Base-by-base conservation (phyloP, 208 protist genomes). In the Wallacemonas sp. region DNA sequence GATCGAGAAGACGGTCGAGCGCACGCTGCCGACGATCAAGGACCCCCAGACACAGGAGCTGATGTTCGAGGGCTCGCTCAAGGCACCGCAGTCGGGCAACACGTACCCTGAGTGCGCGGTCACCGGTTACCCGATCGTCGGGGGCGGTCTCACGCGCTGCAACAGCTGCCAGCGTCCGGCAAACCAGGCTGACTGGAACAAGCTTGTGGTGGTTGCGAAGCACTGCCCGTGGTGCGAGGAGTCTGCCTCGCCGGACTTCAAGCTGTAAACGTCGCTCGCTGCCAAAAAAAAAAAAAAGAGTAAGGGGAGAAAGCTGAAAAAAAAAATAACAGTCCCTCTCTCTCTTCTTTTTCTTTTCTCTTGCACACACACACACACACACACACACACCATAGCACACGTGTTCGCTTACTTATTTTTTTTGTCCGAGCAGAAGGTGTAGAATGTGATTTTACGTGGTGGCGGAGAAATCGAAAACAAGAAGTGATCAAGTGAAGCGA, bases 101-200 rank as follows among this genome's bases (percentile, higher is more conserved):
- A 71, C 69, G 18, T 95, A 85, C 74, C 85, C 89, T 3, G 74
- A 89, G 57, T 98, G 96, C 57, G 89, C 93, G 12, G 82, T 97
- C 23, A 95, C 88, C 8, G 94, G 95, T 12, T 97, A 96, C 68
- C 91, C 93, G 3, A 81, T 97, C 48, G 54, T 96, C 2, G 75
- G 75, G 31, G 84, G 77, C 18, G 86, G 77, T 1, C 52, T 97
- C 2, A 82, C 87, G 23, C 70, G 74, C 44, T 97, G 93, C 54
- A 57, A 61, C 8, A 67, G 68, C 18, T 97, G 93, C 74, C 82
- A 94, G 46, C 91, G 87, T 0, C 45, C 83, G 20, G 93, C 95
- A 5, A 87, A 85, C 65, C 89, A 94, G 76, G 91, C 86, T 11
- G 92, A 97, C 74, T 98, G 95, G 95, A 97, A 95, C 65, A 80